These are phyloP conservation scores for Mrakia frigida DNA, from an alignment of 768 basidiomycete genomes.

Conservation along the genomic window DNA sequence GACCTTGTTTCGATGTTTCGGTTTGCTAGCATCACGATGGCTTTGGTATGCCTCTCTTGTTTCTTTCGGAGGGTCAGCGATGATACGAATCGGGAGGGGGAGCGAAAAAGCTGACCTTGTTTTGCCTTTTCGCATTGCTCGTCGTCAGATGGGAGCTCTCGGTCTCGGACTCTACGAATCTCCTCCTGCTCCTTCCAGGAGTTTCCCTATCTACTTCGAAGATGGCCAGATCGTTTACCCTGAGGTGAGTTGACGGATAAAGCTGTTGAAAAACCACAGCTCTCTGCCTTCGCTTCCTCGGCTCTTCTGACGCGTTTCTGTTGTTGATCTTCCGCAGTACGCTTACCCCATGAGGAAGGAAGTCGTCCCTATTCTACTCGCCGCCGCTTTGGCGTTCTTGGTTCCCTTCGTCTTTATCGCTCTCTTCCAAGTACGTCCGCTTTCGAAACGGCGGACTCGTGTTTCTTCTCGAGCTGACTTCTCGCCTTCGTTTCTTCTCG, in stretches of 20 bases:
- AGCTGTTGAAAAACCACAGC: too few species aligned
- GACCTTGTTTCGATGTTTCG: neutral
- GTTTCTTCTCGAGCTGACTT: too few species aligned
- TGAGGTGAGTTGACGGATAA: slow-evolving; percentile 44
- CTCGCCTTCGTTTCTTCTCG: too few species aligned
- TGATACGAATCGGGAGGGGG: neutral
- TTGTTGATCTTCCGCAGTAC: neutral
- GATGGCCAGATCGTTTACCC: slow-evolving; percentile 55
- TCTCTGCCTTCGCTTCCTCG: too few species aligned
- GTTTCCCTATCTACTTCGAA: slow-evolving; percentile 50
- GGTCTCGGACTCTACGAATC: slow-evolving; percentile 10
- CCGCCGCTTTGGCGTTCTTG: slow-evolving; percentile 53
- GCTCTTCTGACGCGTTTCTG: neutral
- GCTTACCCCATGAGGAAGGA: neutral
- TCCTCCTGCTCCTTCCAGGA: slow-evolving; percentile 48
- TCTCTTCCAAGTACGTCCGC: slow-evolving; percentile 43
- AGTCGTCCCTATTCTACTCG: slow-evolving; percentile 5
- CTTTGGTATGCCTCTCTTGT: neutral
- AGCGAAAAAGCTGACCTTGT: neutral
- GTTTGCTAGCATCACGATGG: neutral
- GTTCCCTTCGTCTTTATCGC: slow-evolving; percentile 56
- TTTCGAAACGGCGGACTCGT: too few species aligned
- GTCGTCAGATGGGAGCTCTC: slow-evolving; percentile 30
- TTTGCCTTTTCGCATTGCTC: neutral
- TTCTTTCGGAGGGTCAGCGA: too few species aligned